Percentiles rank a stretch among this genome's conserved stretches.
These are phyloP conservation scores for Rhynchosporium graminicola DNA, from an alignment of 2,329 filamentous ascomycete species.

Conservation along the genomic window DNA sequence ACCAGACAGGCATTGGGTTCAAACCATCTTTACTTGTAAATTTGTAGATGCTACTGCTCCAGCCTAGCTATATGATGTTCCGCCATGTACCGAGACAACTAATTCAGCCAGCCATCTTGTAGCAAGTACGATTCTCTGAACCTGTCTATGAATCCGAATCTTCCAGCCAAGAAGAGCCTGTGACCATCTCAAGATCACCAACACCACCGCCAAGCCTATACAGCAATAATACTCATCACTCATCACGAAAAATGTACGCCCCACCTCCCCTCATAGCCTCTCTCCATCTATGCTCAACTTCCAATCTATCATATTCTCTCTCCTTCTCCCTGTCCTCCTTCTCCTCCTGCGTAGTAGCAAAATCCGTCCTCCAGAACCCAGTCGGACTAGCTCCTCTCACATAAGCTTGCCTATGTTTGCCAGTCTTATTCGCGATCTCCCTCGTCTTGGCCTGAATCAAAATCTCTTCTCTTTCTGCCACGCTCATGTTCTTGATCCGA, in stretches of 20 bases:
- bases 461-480: slow-evolving; percentile 62
- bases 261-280: slow-evolving; percentile 80
- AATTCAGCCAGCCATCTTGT: no score
- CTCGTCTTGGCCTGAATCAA: slow-evolving; percentile 76
- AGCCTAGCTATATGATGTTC: no score
- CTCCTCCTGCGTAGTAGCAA: slow-evolving; percentile 84
- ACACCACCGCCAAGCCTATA: slow-evolving; percentile 1
- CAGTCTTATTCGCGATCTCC: slow-evolving; percentile 71
- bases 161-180: neutral
- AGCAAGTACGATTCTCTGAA: neutral
- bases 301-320: slow-evolving; percentile 60
- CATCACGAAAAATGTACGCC: slow-evolving; percentile 80
- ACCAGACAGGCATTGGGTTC: no score
- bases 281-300: slow-evolving; percentile 71
- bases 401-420: slow-evolving; percentile 76
- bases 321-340: slow-evolving; percentile 66
- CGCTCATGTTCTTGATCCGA: slow-evolving; percentile 59
- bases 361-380: slow-evolving; percentile 88
- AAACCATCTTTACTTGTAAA: no score
- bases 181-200: neutral
- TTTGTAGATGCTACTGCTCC: no score
- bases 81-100: no score
- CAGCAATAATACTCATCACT: slow-evolving; percentile 44
- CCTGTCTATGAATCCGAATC: no score
- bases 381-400: slow-evolving; percentile 73